Conservation (phyloP, 2,329 filamentous ascomycete genomes). For the Chaetomium olivaceum region DNA sequence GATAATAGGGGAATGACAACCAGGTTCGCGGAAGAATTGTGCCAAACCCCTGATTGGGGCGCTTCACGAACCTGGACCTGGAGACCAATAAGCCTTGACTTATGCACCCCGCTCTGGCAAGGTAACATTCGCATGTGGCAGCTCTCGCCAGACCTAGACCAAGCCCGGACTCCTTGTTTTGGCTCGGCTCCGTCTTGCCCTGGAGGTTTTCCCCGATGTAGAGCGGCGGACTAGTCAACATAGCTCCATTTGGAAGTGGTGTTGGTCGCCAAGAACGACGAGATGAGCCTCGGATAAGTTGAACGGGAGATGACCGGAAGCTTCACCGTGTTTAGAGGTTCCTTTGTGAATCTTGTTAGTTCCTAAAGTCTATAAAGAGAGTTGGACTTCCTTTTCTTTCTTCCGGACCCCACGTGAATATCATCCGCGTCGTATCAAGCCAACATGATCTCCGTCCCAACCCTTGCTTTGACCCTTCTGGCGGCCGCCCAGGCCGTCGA, state of each 20-base stretch:
- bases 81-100: background rate
- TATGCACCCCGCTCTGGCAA: background rate
- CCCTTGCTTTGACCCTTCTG: conserved; percentile 17
- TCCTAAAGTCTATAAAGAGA: background rate
- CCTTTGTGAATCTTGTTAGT: background rate
- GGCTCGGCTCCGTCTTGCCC: conserved; percentile 3
- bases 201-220: conserved; percentile 8
- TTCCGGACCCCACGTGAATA: background rate
- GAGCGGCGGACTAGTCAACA: conserved; percentile 1
- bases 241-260: conserved; percentile 14
- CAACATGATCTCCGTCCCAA: conserved; percentile 15
- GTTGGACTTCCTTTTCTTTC: background rate
- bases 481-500: conserved; percentile 7
- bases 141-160: background rate
- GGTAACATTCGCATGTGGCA: conserved; percentile 7
- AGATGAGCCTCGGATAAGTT: background rate
- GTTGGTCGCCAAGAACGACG: background rate
- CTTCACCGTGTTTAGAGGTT: background rate
- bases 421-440: background rate
- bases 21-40: background rate
- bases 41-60: conserved; percentile 15
- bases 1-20: background rate
- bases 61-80: conserved; percentile 2
- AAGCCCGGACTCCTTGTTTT: background rate
- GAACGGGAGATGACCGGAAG: conserved; percentile 2